Percentiles rank a stretch among this genome's conserved stretches.
These are phyloP conservation scores for Pleurotus djamor DNA, from an alignment of 768 basidiomycete genomes.

Conservation along the genomic window DNA sequence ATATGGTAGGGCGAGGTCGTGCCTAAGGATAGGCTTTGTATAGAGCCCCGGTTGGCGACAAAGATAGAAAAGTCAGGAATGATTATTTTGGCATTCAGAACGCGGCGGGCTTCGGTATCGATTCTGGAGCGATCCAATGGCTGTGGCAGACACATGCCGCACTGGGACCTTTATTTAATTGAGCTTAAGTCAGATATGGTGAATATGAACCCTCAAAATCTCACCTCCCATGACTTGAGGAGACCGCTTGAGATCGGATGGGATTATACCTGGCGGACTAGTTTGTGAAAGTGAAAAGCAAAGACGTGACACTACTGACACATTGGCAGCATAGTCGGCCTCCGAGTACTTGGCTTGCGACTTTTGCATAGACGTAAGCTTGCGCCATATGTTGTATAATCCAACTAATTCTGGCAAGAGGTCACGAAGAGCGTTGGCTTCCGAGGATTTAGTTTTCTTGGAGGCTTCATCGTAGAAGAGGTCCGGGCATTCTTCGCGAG, in stretches of 20 bases:
- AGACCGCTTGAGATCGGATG: constrained; percentile 44
- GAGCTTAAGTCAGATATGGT: not conserved
- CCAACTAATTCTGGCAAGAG: constrained; percentile 34
- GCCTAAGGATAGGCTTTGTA: constrained; percentile 39
- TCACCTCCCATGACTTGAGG: constrained; percentile 39
- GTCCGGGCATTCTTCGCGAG: constrained; percentile 25
- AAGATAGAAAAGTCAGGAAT: constrained; percentile 51
- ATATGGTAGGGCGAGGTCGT: constrained; percentile 45
- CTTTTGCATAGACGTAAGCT: constrained; percentile 37
- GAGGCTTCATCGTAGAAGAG: constrained; percentile 31
- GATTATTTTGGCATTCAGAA: constrained; percentile 43
- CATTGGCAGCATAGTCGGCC: constrained; percentile 52
- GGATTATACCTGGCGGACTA: constrained; percentile 37
- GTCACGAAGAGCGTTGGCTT: constrained; percentile 15
- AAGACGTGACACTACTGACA: constrained; percentile 31
- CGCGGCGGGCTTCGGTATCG: constrained; percentile 26
- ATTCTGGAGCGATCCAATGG: constrained; percentile 26
- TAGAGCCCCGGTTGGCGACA: constrained; percentile 29
- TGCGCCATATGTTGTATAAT: constrained; percentile 45
- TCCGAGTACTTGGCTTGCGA: constrained; percentile 49
- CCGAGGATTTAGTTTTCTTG: constrained; percentile 1
- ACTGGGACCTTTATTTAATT: constrained; percentile 39
- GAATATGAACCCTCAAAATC: constrained; percentile 10
- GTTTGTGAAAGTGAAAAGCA: not conserved
- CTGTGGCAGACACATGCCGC: constrained; percentile 44